These are phyloP conservation scores for Lichina pygmaea DNA, from an alignment of 495 filamentous ascomycete genomes.

Conservation along the genomic window DNA sequence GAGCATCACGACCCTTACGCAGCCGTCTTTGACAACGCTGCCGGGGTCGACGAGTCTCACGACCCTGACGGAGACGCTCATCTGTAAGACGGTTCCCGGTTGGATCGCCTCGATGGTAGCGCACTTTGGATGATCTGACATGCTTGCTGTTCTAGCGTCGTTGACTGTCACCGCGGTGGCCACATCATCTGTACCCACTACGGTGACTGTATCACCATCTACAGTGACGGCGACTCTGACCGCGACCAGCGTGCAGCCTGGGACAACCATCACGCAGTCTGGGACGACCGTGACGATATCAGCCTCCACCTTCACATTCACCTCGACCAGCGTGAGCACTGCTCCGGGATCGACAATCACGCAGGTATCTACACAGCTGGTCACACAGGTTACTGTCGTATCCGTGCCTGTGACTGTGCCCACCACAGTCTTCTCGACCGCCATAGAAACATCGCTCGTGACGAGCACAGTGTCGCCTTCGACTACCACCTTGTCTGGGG, in stretches of 20 bases:
- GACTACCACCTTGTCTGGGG: constrained; percentile 1
- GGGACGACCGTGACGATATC: not conserved
- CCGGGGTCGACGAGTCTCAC: not conserved
- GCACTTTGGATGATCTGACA: too few species aligned
- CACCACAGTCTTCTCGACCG: constrained; percentile 1
- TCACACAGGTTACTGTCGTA: not conserved
- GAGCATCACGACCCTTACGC: not conserved
- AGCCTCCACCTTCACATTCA: not conserved
- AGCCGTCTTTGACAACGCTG: not conserved
- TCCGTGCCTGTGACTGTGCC: not conserved
- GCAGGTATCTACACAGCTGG: not conserved
- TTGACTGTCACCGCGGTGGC: not conserved
- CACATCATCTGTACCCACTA: not conserved
- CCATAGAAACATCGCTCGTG: not conserved
- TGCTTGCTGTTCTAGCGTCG: not conserved
- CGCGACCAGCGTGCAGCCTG: not conserved
- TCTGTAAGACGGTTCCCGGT: not conserved
- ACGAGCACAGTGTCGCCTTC: not conserved
- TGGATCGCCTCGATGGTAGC: not conserved
- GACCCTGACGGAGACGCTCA: not conserved
- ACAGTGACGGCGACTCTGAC: not conserved
- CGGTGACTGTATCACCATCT: not conserved
- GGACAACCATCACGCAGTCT: not conserved
- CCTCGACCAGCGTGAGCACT: not conserved
- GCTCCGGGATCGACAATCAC: not conserved